Base-by-base conservation (phyloP, 306 rosid species). In the Dryas alaskensis region DNA sequence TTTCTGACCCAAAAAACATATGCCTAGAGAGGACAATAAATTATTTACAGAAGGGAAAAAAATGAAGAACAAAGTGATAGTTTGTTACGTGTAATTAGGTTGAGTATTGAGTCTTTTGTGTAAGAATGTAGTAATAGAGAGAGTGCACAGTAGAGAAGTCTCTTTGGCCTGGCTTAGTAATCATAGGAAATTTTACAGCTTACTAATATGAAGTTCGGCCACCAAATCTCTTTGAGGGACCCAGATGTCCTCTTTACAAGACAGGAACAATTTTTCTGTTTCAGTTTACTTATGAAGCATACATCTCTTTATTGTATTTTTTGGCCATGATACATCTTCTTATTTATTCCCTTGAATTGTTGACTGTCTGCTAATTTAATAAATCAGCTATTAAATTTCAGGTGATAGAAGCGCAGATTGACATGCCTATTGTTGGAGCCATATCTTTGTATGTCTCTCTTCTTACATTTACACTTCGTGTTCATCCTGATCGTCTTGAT, bases 401-500 rank as follows among this genome's bases (percentile, higher is more conserved):
- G 88, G 88, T 84, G 50, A 72, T 84, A 72, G 85, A 84, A 78
- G 83, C 83, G 16, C 88, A 84, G 70, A 78, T 39, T 72, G 88
- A 81, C 85, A 81, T 84, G 85, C 79, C 88, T 72, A 71, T 81
- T 48, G 76, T 84, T 75, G 88, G 88, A 75, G 83, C 81, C 27
- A 78, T 81, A 72, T 67, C 83, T 49, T 58, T 84, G 77, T 81
- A 84, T 8, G 83, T 81, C 76, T 81, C 88, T 43, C 88, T 84
- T 84, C 85, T 84, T 68, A 78, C 81, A 65, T 84, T 84, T 76
- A 75, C 88, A 55, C 88, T 84, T 58, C 85, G 81, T 62, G 88
- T 84, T 61, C 88, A 84, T 69, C 85, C 88, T 17, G 85, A 84
- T 51, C 83, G 79, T 63, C 85, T 84, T 75, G 88, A 84, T 67